Evolutionary conservation across 805 yeast species (phyloP).

Genomic region (Metschnikowia santaceciliae): DNA sequence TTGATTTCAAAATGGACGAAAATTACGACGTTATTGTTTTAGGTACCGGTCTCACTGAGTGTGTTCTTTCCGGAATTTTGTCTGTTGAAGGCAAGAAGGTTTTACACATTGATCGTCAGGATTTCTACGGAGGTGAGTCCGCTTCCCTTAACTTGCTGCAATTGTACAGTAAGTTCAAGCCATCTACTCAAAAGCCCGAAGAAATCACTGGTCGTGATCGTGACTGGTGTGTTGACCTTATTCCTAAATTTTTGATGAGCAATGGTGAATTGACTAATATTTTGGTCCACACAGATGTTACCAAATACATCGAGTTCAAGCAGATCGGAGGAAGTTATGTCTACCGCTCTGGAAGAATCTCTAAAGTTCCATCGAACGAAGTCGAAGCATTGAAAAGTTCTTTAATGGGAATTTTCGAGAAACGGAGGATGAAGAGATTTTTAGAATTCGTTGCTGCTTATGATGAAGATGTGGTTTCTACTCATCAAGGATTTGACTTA

Average conservation of each 20-base stretch:
- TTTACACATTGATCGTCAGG: conserved; percentile 92
- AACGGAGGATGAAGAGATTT: conserved; percentile 89
- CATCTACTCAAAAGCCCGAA: conserved; percentile 62
- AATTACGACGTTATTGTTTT: conserved; percentile 94
- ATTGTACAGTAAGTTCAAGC: conserved; percentile 79
- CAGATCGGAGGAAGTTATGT: conserved; percentile 96
- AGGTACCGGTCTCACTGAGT: conserved; percentile 95
- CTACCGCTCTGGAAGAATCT: conserved; percentile 82
- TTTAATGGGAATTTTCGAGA: conserved; percentile 93
- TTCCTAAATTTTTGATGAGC: conserved; percentile 96
- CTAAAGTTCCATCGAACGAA: conserved; percentile 92
- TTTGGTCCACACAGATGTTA: conserved; percentile 91
- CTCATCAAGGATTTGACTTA: conserved; percentile 83
- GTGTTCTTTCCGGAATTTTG: conserved; percentile 87
- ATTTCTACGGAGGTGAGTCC: conserved; percentile 92
- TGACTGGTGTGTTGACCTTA: conserved; percentile 96
- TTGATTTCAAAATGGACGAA: conserved; percentile 66
- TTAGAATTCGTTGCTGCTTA: conserved; percentile 83
- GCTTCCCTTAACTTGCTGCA: conserved; percentile 75
- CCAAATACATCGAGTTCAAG: conserved; percentile 92
- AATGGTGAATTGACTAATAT: conserved; percentile 96
- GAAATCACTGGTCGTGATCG: conserved; percentile 81
- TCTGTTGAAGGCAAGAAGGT: conserved; percentile 99
- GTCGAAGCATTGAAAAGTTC: conserved; percentile 88
- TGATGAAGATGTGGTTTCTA: conserved; percentile 69